Evolutionary conservation across 106 monocot genomes (phyloP).

Genomic region (Phalaenopsis equestris): DNA sequence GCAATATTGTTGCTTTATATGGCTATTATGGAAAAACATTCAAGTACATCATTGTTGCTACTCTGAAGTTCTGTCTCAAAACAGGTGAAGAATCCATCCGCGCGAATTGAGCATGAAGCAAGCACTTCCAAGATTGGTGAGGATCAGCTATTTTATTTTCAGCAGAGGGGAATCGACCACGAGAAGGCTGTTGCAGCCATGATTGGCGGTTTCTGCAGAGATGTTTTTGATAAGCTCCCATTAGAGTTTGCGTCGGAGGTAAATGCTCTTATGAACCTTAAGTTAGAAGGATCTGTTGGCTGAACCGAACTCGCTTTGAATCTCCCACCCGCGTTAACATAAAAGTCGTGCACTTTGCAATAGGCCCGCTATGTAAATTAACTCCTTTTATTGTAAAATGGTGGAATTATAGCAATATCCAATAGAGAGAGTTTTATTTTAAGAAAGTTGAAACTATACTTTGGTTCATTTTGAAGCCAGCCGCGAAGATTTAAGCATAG

Average conservation of each 20-base stretch:
- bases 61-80: not conserved
- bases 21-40: not conserved
- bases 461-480: not conserved
- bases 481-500: not conserved
- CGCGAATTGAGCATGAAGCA: slow-evolving; percentile 32
- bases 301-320: not conserved
- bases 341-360: not conserved
- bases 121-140: slow-evolving; percentile 26
- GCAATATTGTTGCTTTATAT: not conserved
- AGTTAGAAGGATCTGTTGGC: slow-evolving; percentile 56
- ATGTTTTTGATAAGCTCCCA: slow-evolving; percentile 62
- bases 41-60: not conserved
- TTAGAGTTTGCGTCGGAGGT: slow-evolving; percentile 62
- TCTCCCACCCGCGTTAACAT: not conserved
- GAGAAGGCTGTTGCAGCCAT: slow-evolving; percentile 67
- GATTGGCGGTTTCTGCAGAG: slow-evolving; percentile 67
- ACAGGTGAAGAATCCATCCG: slow-evolving; percentile 58
- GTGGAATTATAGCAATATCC: not conserved
- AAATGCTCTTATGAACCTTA: slow-evolving; percentile 51
- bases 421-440: not conserved
- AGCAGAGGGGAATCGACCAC: slow-evolving; percentile 37
- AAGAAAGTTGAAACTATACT: not conserved
- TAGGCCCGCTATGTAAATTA: not conserved
- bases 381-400: not conserved
- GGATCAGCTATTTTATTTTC: slow-evolving; percentile 28